These are phyloP conservation scores for Suillus placidus DNA, from an alignment of 768 basidiomycete species.

Conservation along the genomic window DNA sequence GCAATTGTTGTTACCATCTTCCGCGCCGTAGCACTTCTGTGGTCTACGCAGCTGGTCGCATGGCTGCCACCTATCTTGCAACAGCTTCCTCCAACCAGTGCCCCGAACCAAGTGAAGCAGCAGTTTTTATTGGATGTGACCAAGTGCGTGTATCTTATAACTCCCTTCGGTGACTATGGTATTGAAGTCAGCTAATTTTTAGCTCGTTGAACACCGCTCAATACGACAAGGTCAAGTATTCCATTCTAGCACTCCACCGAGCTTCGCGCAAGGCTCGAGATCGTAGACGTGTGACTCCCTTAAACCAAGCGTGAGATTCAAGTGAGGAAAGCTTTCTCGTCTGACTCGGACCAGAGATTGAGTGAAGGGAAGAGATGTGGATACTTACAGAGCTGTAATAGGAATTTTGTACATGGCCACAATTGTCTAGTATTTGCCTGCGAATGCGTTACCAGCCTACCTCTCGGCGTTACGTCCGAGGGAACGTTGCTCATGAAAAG, in stretches of 20 bases:
- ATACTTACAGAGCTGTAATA: constrained; percentile 16
- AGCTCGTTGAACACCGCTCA: constrained; percentile 69
- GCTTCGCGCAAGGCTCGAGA: constrained; percentile 76
- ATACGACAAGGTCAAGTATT: constrained; percentile 82
- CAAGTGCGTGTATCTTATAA: constrained; percentile 51
- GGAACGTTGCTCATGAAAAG: neutral
- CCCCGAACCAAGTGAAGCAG: constrained; percentile 66
- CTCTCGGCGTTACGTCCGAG: neutral
- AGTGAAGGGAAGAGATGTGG: neutral
- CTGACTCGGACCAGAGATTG: neutral
- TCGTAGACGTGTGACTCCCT: constrained; percentile 44
- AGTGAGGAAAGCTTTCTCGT: neutral
- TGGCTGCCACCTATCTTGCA: constrained; percentile 79
- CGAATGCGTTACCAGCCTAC: constrained; percentile 6
- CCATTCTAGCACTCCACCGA: constrained; percentile 69
- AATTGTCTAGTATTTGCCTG: constrained; percentile 19
- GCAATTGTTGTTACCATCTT: constrained; percentile 77
- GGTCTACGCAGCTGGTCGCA: constrained; percentile 65
- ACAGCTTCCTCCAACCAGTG: constrained; percentile 61
- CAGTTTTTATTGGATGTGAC: constrained; percentile 76
- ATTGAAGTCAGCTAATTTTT: constrained; percentile 7
- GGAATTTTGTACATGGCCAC: constrained; percentile 16
- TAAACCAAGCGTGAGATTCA: constrained; percentile 28
- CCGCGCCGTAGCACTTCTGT: constrained; percentile 64
- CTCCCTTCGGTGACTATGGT: constrained; percentile 13